Conservation (phyloP, 1,139 yeast genomes). For the Kluyveromyces sp. region DNA sequence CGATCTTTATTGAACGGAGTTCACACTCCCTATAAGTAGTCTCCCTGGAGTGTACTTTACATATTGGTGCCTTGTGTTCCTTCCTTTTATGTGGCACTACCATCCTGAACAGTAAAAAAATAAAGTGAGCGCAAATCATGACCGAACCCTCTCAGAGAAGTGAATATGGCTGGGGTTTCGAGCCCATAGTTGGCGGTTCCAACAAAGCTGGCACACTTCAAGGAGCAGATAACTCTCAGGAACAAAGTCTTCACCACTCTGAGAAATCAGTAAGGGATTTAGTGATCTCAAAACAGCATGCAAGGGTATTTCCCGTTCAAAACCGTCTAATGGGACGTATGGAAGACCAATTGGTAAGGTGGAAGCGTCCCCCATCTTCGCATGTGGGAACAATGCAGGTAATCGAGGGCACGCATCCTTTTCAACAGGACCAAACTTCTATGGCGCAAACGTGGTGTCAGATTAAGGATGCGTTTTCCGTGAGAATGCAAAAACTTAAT, state of each 20-base stretch:
- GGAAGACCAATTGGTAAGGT: constrained; percentile 46
- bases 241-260: constrained; percentile 1
- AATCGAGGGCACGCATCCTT: constrained; percentile 23
- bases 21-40: too few species aligned
- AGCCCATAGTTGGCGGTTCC: not conserved
- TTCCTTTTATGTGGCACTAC: too few species aligned
- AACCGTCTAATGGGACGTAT: constrained; percentile 37
- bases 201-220: not conserved
- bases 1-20: too few species aligned
- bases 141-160: not conserved
- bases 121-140: too few species aligned
- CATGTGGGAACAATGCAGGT: constrained; percentile 20
- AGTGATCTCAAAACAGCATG: constrained; percentile 27
- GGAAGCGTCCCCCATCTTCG: constrained; percentile 45
- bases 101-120: too few species aligned
- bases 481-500: not conserved
- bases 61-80: too few species aligned
- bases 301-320: constrained; percentile 20
- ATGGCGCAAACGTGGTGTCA: constrained; percentile 3
- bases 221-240: not conserved
- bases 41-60: too few species aligned
- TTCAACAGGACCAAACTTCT: constrained; percentile 11
- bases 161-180: too few species aligned
- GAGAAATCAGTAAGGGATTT: constrained; percentile 20
- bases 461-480: constrained; percentile 2